Conservation (phyloP, 495 filamentous ascomycete species). For the Bacidia gigantensis region DNA sequence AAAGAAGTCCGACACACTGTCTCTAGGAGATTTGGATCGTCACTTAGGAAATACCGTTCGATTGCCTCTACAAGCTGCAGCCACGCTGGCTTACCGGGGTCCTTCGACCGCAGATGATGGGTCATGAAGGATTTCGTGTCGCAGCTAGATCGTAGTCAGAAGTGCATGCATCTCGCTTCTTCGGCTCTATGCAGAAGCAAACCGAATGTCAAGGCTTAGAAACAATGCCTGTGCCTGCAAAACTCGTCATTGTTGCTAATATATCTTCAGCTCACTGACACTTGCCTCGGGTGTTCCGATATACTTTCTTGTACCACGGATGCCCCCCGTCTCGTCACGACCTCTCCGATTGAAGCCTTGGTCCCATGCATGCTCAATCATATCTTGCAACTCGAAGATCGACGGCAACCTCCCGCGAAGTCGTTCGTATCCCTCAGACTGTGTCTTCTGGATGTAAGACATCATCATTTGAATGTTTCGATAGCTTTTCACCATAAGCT, state of each 20-base stretch:
- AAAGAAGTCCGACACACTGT: conserved; percentile 55
- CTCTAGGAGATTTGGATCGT: conserved; percentile 22
- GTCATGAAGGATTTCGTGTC: not conserved
- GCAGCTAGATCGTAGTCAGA: not conserved
- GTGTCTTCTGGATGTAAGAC: conserved; percentile 55
- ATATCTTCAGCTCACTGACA: conserved; percentile 1
- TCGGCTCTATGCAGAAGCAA: not conserved
- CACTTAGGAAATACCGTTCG: conserved; percentile 57
- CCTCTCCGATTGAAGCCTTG: conserved; percentile 63
- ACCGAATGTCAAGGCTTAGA: conserved; percentile 45
- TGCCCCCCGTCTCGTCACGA: conserved; percentile 71
- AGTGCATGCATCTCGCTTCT: not conserved
- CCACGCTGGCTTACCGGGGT: conserved; percentile 30
- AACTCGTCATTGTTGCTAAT: conserved; percentile 8
- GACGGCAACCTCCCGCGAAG: conserved; percentile 55
- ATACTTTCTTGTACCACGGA: conserved; percentile 80
- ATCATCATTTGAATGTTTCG: conserved; percentile 91
- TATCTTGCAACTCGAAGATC: conserved; percentile 73
- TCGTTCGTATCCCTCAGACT: conserved; percentile 40
- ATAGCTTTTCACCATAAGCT: conserved; percentile 34
- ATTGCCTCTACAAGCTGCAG: conserved; percentile 49
- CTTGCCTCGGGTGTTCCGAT: conserved; percentile 86
- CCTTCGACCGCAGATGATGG: not conserved
- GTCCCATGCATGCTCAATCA: conserved; percentile 87
- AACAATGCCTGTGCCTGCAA: conserved; percentile 69